These are phyloP conservation scores for Lactifluus piperatus DNA, from an alignment of 768 basidiomycete species.

Conservation along the genomic window DNA sequence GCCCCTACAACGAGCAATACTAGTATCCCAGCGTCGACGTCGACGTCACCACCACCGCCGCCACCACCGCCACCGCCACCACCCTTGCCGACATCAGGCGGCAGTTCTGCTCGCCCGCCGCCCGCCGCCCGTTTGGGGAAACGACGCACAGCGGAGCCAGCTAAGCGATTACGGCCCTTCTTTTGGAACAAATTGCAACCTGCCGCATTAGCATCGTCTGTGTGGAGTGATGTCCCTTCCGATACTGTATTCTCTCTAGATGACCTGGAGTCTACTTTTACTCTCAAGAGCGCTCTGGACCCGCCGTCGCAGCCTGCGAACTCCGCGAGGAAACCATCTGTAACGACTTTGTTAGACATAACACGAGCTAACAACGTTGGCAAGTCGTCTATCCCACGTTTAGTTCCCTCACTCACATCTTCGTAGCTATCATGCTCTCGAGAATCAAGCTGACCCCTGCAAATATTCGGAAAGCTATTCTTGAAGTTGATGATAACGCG, in stretches of 20 bases:
- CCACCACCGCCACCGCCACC: background rate
- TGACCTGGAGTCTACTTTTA: conserved; percentile 70
- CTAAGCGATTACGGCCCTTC: conserved; percentile 69
- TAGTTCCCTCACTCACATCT: background rate
- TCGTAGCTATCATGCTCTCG: conserved; percentile 74
- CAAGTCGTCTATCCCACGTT: conserved; percentile 25
- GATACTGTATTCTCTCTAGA: conserved; percentile 44
- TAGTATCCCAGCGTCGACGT: background rate
- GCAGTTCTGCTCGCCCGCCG: conserved; percentile 10
- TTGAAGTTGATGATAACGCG: conserved; percentile 60
- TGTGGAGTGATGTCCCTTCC: conserved; percentile 59
- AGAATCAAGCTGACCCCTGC: conserved; percentile 56
- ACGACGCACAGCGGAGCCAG: conserved; percentile 34
- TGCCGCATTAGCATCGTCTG: conserved; percentile 36
- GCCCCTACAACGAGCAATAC: background rate
- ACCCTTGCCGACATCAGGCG: conserved; percentile 3
- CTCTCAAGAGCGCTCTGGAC: conserved; percentile 40
- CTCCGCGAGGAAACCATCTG: conserved; percentile 45
- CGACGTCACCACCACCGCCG: background rate
- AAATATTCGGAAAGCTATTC: conserved; percentile 60
- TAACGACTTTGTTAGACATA: conserved; percentile 69
- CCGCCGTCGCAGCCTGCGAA: conserved; percentile 34
- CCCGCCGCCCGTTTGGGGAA: conserved; percentile 24
- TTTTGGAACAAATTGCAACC: conserved; percentile 81
- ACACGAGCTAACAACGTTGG: conserved; percentile 81